phyloP scores from a whole-genome alignment of 164 flowering plant genomes.

The Dillenia turbinata region DNA sequence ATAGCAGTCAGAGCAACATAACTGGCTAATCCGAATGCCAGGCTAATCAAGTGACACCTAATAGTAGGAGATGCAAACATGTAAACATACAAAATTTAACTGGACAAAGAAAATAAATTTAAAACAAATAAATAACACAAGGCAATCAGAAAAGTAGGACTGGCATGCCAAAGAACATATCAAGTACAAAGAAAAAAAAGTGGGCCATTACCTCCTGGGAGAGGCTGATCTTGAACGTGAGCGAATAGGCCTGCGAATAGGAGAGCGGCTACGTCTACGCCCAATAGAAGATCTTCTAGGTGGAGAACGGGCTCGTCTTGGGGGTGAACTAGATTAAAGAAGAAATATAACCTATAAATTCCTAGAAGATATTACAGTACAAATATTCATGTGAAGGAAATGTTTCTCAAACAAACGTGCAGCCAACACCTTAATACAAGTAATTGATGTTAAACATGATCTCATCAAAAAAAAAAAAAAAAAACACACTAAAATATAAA shows the following conservation, averaged over 20 bases:
- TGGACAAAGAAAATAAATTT: not conserved
- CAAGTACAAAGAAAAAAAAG: not conserved
- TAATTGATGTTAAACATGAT: no score
- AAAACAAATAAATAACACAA: not conserved
- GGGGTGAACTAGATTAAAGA: constrained; percentile 60
- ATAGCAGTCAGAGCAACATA: no score
- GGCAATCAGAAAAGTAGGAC: not conserved
- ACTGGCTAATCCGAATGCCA: no score
- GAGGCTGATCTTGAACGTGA: constrained; percentile 80
- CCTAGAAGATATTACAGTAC: no score
- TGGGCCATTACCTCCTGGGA: constrained; percentile 64
- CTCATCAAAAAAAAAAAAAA: no score
- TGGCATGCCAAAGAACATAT: not conserved
- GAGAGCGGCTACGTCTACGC: constrained; percentile 91
- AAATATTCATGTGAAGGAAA: no score
- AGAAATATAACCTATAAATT: not conserved
- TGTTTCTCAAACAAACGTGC: no score
- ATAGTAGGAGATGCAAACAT: not conserved
- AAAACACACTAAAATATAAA: no score
- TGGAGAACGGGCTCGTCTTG: constrained; percentile 79
- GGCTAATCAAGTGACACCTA: no score
- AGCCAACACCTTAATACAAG: no score
- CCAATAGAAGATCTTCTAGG: constrained; percentile 80
- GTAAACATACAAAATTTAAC: not conserved
- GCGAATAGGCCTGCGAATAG: constrained; percentile 71